Base-by-base conservation (phyloP, 768 basidiomycete species). In the Termitomyces sp. region DNA sequence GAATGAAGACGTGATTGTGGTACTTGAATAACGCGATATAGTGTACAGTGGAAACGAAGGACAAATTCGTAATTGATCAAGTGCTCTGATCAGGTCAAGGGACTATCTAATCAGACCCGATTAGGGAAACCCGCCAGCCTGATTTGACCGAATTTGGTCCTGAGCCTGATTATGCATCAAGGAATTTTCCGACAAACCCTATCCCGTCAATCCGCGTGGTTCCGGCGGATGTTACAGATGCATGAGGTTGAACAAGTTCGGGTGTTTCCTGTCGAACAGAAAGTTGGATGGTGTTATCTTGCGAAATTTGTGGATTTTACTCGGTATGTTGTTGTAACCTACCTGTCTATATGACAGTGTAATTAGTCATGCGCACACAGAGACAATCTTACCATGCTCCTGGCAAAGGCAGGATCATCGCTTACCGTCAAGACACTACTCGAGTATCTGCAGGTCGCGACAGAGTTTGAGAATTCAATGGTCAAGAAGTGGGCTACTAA, bases 181-280 rank as follows among this genome's bases (percentile, higher is more conserved):
- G 35, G n/a, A 39, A 10, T 18, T 20, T 29, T 29, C 29, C 29
- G 29, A 29, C 38, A n/a, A n/a, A n/a, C n/a, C 60, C 79, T 97
- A 6, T 84, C 92, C 0, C 77, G 97, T 15, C 83, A 97, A 39
- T 98, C 92, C 62, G 92, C 94, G 4, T 99, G 95, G 94, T 98
- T 98, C 72, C 78, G 89, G 20, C 82, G 95, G 27, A 69, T 94
- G 29, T 72, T 99, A 20, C 84, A 87, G 54, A 84, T 82, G 5
- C 91, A 97, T 67, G 95, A 98, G 61, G 79, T 90, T 7, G 95
- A 97, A 61, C 86, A 89, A 57, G 88, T 87, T 0, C 75, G 82
- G 13, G 81, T 91, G 1, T 97, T 98, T 67, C 94, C 97, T 4
- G 66, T 78, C 0, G 82, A 85, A 40, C 98, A 97, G 97, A 86